Evolutionary conservation across 345 rosid genomes (phyloP), one percentile per base, ranked within the genome.

Genomic region (Schrenkiella parvula): DNA sequence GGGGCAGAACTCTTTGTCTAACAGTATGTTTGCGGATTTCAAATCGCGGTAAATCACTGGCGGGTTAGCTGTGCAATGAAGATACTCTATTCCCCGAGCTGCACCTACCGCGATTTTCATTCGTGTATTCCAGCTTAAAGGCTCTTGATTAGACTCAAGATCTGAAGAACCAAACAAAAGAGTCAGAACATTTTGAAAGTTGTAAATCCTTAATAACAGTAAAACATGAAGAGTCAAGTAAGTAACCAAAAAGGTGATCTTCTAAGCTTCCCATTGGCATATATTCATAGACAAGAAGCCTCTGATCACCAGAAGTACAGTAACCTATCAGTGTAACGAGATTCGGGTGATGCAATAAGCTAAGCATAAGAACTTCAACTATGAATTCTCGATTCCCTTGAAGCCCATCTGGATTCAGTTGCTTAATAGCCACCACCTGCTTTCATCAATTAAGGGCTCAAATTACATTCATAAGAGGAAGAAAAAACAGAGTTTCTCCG

Each of bases 191-290:
- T 10, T 3, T 1, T 34, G n/a, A 65, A 13, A 29, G 0, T 25
- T 39, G 23, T 32, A 7, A 12, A 12, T 17, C 1, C 44, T 11
- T 6, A 7, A 3, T 0, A 8, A 29, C 2, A 68, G 0, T 47
- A 31, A 34, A 8, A 53, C 9, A 66, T 11, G 3, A 4, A 76
- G 71, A 28, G 42, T 68, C 2, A 3, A 68, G 77, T 68, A 64
- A 75, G 42, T 44, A 83, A 95, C 99, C 95, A 19, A 81, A 95
- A 66, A 95, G 96, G 84, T 91, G 99, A 78, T 89, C 85, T 87
- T 95, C 97, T 81, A 95, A 70, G 74, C 97, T 95, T 13, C 99
- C 99, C 95, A 78, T 84, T 8, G 93, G 80, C 99, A 95, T 91
- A 78, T 87, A 95, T 56, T 95, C 97, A 22, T 95, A 93, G 68